phyloP scores from a whole-genome alignment of 2,329 filamentous ascomycete genomes.

The Mollisiaceae sp. region DNA sequence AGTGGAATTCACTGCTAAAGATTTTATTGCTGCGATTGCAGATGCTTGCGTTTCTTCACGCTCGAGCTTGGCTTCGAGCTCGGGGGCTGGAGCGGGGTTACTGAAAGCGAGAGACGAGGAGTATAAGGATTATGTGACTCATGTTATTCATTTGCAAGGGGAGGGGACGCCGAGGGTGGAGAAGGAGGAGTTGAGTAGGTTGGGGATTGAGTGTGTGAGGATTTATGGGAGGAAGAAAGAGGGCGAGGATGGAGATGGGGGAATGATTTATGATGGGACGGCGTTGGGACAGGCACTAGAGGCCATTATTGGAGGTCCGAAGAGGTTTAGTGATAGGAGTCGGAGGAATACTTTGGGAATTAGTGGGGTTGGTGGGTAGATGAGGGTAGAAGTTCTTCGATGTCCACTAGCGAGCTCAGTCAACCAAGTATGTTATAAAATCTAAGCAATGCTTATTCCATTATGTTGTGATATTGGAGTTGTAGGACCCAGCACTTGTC shows the following conservation, averaged over 20 bases:
- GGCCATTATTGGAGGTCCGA: conserved; percentile 69
- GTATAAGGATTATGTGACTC: conserved; percentile 76
- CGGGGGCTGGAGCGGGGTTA: not conserved
- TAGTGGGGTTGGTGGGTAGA: conserved; percentile 1
- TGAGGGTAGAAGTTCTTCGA: not conserved
- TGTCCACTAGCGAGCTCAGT: not conserved
- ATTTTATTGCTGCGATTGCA: conserved; percentile 83
- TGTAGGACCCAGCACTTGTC: not conserved
- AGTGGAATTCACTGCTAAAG: conserved; percentile 71
- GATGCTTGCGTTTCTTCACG: conserved; percentile 59
- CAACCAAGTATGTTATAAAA: no score
- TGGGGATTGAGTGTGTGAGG: conserved; percentile 79
- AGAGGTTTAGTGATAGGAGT: conserved; percentile 51
- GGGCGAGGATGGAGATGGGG: conserved; percentile 49
- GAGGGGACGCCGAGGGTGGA: conserved; percentile 74
- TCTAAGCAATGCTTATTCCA: not conserved
- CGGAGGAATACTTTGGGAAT: conserved; percentile 62
- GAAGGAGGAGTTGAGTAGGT: conserved; percentile 60
- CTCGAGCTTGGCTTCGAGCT: not conserved
- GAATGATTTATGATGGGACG: conserved; percentile 75
- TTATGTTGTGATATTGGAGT: not conserved
- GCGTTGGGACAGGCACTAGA: conserved; percentile 78
- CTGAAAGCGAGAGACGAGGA: conserved; percentile 46
- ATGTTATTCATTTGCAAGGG: conserved; percentile 80
- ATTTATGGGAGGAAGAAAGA: conserved; percentile 73